Evolutionary conservation across 164 flowering plant species (phyloP).

Genomic region (Annona cherimola): DNA sequence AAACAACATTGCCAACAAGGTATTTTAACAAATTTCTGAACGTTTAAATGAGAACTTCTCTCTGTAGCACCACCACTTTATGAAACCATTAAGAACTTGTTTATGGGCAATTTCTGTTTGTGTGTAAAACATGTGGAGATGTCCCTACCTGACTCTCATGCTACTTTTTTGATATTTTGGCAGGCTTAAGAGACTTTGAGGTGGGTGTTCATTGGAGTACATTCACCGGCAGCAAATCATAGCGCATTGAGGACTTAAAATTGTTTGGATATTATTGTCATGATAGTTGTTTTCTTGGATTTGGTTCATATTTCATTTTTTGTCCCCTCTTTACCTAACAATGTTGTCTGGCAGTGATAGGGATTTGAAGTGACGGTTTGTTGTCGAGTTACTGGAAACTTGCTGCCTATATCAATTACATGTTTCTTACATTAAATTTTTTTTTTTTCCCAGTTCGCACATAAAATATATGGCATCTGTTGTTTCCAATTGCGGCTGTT

Average conservation of each 20-base stretch:
- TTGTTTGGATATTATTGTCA: background rate
- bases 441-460: no score
- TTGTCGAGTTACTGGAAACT: background rate
- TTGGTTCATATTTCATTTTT: no score
- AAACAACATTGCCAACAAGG: slow-evolving; percentile 27
- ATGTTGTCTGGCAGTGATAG: background rate
- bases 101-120: background rate
- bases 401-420: background rate
- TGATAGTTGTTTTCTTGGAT: background rate
- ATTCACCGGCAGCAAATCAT: background rate
- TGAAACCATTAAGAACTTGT: background rate
- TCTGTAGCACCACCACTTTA: background rate
- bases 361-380: background rate
- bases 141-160: background rate
- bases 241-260: background rate
- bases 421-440: background rate
- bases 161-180: background rate
- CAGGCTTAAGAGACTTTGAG: background rate
- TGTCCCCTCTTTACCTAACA: background rate
- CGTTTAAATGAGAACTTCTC: background rate
- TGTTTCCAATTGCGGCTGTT: no score
- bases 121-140: background rate
- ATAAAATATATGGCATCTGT: no score
- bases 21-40: background rate
- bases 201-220: background rate